phyloP scores from a whole-genome alignment of 2,329 filamentous ascomycete species.

The Ophiostoma perfectum region DNA sequence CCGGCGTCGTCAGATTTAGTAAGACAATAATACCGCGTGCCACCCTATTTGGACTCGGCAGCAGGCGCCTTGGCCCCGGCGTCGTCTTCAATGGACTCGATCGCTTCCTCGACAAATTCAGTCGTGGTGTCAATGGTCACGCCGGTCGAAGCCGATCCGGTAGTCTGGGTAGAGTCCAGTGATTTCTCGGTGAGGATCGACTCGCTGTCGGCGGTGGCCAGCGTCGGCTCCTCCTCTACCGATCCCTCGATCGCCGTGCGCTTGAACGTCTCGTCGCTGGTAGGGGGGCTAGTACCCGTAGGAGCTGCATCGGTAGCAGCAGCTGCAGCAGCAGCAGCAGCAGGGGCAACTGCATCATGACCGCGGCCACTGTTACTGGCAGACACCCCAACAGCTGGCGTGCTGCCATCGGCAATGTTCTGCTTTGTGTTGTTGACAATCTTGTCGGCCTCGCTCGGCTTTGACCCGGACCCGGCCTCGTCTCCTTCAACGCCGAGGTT shows the following conservation, averaged over 20 bases:
- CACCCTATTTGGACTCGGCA: neutral
- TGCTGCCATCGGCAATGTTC: conserved; percentile 52
- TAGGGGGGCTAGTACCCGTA: neutral
- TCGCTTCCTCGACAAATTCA: conserved; percentile 17
- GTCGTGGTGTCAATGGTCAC: conserved; percentile 28
- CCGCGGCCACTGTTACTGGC: conserved; percentile 56
- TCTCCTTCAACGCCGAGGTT: conserved; percentile 52
- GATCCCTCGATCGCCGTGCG: conserved; percentile 49
- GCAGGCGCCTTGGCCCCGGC: neutral
- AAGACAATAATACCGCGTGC: neutral
- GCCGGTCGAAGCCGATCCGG: neutral
- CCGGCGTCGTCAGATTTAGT: neutral
- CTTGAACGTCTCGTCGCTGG: conserved; percentile 39
- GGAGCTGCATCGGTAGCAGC: neutral
- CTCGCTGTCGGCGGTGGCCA: conserved; percentile 29
- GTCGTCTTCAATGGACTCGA: conserved; percentile 3
- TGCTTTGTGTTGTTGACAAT: conserved; percentile 55
- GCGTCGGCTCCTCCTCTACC: conserved; percentile 47
- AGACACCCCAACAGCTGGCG: conserved; percentile 52
- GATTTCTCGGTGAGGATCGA: neutral
- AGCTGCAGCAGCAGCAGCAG: neutral
- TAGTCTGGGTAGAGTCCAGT: neutral
- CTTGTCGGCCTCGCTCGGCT: conserved; percentile 56
- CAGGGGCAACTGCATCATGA: conserved; percentile 39
- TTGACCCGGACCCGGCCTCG: conserved; percentile 35